Conservation (phyloP, 768 basidiomycete species). For the Termitomyces sp. region DNA sequence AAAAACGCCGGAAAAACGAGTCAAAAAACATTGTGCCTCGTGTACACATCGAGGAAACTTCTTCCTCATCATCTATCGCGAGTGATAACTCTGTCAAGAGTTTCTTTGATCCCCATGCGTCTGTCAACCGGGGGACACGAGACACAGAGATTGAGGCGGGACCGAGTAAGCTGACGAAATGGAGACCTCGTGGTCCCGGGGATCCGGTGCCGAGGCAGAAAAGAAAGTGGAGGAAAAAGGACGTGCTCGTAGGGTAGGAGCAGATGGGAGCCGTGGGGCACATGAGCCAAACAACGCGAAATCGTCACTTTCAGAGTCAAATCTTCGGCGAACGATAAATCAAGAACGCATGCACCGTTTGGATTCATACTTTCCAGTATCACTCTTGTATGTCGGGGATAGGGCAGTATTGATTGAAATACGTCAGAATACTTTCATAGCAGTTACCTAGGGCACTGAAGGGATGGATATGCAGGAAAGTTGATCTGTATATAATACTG, state of each 20-base stretch:
- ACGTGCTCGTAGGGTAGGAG: constrained; percentile 1
- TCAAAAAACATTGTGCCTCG: neutral
- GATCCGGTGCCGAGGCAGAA: neutral
- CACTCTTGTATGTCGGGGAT: too few relatives aligned
- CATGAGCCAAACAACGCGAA: too few relatives aligned
- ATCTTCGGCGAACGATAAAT: too few relatives aligned
- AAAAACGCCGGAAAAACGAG: neutral
- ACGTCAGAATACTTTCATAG: too few relatives aligned
- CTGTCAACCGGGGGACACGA: neutral
- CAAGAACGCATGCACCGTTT: too few relatives aligned
- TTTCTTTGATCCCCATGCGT: constrained; percentile 4
- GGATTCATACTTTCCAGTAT: neutral
- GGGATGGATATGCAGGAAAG: too few relatives aligned
- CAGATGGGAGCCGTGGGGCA: neutral
- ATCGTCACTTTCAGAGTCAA: too few relatives aligned
- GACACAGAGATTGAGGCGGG: neutral
- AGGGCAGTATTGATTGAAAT: too few relatives aligned
- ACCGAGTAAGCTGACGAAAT: neutral
- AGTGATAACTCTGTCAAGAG: neutral
- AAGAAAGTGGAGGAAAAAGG: neutral
- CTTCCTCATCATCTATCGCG: neutral
- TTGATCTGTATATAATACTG: too few relatives aligned
- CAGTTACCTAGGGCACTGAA: too few relatives aligned
- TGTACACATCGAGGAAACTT: neutral
- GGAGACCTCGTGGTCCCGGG: neutral